Conservation (phyloP, 768 basidiomycete genomes). For the Ramaria sp. region DNA sequence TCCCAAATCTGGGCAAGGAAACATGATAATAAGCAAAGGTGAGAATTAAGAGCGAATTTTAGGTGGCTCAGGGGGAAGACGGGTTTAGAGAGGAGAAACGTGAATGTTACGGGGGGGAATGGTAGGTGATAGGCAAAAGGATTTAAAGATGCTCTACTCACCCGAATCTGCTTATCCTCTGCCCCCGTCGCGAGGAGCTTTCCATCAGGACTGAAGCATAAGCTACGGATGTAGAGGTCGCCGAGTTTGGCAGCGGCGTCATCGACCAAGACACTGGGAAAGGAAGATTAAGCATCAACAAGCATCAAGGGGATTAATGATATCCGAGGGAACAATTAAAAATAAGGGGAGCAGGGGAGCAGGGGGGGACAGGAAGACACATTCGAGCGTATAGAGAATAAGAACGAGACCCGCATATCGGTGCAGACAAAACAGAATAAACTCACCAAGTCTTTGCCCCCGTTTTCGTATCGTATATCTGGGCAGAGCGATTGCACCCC, state of each 20-base stretch:
- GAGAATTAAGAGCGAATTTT: neutral
- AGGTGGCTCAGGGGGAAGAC: neutral
- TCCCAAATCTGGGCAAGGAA: slow-evolving; percentile 93
- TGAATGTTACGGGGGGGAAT: neutral
- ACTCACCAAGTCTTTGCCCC: slow-evolving; percentile 71
- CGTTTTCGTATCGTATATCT: slow-evolving; percentile 88
- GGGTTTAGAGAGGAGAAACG: neutral
- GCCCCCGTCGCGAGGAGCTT: slow-evolving; percentile 70
- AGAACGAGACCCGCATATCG: slow-evolving; percentile 1
- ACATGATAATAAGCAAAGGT: too few species aligned
- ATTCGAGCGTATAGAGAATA: too few species aligned
- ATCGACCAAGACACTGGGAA: slow-evolving; percentile 59
- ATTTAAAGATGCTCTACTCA: slow-evolving; percentile 24
- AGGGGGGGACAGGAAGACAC: too few species aligned
- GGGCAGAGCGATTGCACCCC: slow-evolving; percentile 91
- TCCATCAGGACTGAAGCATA: slow-evolving; percentile 67
- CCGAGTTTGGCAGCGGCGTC: slow-evolving; percentile 61
- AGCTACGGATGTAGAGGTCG: slow-evolving; percentile 84
- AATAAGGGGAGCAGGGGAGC: neutral
- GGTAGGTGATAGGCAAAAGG: neutral
- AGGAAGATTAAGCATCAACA: neutral
- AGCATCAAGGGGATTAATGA: neutral
- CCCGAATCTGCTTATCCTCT: slow-evolving; percentile 87
- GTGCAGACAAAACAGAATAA: slow-evolving; percentile 9
- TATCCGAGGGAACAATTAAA: too few species aligned